Percentiles rank a stretch among this genome's conserved stretches.
Conservation (phyloP, 176 grass and related monocot species). For the Thinopyrum elongatum region DNA sequence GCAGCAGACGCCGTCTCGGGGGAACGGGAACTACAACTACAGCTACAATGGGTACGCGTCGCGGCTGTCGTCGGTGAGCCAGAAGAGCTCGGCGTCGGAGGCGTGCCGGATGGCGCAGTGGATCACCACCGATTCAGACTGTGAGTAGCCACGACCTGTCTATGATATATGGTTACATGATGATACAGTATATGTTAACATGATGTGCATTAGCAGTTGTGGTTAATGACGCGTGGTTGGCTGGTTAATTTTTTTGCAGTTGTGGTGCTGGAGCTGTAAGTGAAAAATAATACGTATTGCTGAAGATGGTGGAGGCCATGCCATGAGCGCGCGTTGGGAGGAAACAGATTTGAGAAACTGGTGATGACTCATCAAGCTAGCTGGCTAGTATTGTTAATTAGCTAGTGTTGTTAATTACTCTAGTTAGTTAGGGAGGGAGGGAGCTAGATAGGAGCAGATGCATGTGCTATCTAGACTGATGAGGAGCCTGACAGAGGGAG, state of each 20-base stretch:
- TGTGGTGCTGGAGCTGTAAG: slow-evolving; percentile 49
- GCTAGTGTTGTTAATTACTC: no score
- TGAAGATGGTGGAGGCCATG: background rate
- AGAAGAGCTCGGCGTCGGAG: slow-evolving; percentile 3
- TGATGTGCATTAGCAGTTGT: background rate
- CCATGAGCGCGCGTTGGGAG: no score
- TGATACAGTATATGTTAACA: background rate
- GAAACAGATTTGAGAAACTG: no score
- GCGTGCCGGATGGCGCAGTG: slow-evolving; percentile 37
- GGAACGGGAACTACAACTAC: background rate
- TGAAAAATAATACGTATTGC: background rate
- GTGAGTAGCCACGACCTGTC: background rate
- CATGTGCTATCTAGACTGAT: no score
- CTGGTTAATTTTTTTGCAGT: slow-evolving; percentile 10
- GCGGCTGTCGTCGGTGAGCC: slow-evolving; percentile 42
- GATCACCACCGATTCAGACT: slow-evolving; percentile 64
- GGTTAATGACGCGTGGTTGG: background rate
- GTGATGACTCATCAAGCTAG: no score
- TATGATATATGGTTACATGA: no score
- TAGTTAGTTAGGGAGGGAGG: no score
- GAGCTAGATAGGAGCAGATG: no score
- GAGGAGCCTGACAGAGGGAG: no score
- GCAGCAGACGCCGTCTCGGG: slow-evolving; percentile 28
- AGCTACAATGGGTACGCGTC: background rate
- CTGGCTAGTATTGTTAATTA: no score